Evolutionary conservation across 768 basidiomycete species (phyloP), one percentile per base, ranked within the genome.

Genomic region (Mycena pura): DNA sequence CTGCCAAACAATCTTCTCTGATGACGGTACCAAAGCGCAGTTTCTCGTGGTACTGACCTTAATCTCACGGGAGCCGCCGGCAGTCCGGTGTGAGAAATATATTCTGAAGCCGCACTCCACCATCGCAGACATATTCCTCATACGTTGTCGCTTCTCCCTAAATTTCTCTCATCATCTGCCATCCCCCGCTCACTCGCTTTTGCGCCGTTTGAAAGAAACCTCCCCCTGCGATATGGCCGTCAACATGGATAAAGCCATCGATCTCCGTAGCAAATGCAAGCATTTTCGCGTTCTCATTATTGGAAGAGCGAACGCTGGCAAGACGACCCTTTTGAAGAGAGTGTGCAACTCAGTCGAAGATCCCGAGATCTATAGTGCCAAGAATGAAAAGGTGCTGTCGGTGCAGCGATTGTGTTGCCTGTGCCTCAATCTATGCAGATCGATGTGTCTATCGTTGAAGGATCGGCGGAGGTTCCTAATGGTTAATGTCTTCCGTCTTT

Each of bases 301-400:
- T 5, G 74, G 74, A 4, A 58, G 71, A 43, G 71, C 74, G 29
- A 74, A 74, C 48, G 65, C 72, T 3, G 74, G 74, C 3, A 76
- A 76, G 49, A 76, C 72, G 1, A 76, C 75, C 0, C 61, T 74
- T 24, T 65, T 74, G 17, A 61, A 73, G 58, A 69, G 62, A 25
- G 59, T 75, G 8, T 72, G 72, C 36, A 60, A 65, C 21, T 63
- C 71, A 2, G 65, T 47, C 3, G 73, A 70, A 1, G 47, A 63
- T 5, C 74, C 74, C 0, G 63, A 54, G 17, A 62, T 75, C 25
- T 53, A 24, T 9, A 57, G 71, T 62, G 15, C 34, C 6, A 8
- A 45, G 0, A 71, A 70, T 7, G 17, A 63, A 3, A 55, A 45
- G 70, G 73, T 74, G 39, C 10, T 54, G 39, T 17, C n/a, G 8